phyloP scores from a whole-genome alignment of 345 rosid genomes.

The Lumnitzera littorea region DNA sequence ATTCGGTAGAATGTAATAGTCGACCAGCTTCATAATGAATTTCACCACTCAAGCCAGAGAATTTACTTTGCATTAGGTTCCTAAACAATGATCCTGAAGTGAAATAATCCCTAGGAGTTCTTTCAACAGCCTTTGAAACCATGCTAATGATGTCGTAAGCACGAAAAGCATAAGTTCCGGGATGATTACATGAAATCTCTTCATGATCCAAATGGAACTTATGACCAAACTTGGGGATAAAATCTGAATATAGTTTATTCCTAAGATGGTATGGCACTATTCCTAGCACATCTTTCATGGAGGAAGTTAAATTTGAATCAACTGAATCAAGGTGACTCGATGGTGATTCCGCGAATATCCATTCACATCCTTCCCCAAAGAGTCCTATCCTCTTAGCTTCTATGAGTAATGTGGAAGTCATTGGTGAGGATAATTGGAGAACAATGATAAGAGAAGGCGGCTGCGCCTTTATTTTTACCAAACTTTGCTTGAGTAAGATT shows the following conservation, averaged over 20 bases:
- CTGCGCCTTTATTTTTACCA: slow-evolving; percentile 11
- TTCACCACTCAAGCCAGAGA: slow-evolving; percentile 35
- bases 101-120: background rate
- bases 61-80: slow-evolving; percentile 16
- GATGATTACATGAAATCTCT: slow-evolving; percentile 22
- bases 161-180: slow-evolving; percentile 24
- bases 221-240: slow-evolving; percentile 16
- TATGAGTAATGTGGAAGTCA: slow-evolving; percentile 26
- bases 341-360: slow-evolving; percentile 33
- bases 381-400: slow-evolving; percentile 32
- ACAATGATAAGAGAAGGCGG: slow-evolving; percentile 39
- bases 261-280: slow-evolving; percentile 23
- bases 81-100: slow-evolving; percentile 7
- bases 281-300: slow-evolving; percentile 43
- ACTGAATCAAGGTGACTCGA: slow-evolving; percentile 25
- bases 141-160: slow-evolving; percentile 35
- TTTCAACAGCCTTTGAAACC: slow-evolving; percentile 11
- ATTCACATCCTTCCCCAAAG: slow-evolving; percentile 28
- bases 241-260: slow-evolving; percentile 8
- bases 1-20: slow-evolving; percentile 3
- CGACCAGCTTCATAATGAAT: slow-evolving; percentile 20
- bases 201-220: slow-evolving; percentile 15
- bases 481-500: slow-evolving; percentile 15
- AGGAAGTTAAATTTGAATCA: slow-evolving; percentile 17
- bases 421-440: slow-evolving; percentile 31